Conservation (phyloP, 2,329 filamentous ascomycete species). For the Akanthomyces lecanii region DNA sequence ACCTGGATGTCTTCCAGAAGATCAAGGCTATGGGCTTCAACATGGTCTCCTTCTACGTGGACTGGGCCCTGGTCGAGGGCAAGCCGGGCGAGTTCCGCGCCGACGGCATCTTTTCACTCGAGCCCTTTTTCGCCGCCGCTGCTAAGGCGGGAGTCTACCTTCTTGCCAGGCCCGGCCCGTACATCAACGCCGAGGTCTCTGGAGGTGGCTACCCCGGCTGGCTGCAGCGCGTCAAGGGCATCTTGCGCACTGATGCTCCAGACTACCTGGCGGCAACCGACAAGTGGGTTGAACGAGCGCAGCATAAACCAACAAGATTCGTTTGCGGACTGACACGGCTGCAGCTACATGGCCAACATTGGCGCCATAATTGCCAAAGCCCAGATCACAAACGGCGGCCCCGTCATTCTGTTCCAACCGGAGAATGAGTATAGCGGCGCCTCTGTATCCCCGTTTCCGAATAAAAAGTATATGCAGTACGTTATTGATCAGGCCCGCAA, state of each 20-base stretch:
- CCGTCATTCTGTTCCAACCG: conserved; percentile 72
- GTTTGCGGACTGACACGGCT: neutral
- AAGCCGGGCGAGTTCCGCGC: conserved; percentile 65
- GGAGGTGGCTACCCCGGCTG: conserved; percentile 80
- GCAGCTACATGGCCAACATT: conserved; percentile 57
- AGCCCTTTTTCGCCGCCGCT: conserved; percentile 74
- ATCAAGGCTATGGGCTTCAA: conserved; percentile 78
- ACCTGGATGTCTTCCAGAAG: conserved; percentile 76
- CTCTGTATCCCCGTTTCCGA: conserved; percentile 52
- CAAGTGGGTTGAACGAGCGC: conserved; percentile 41
- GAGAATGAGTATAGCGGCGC: conserved; percentile 73
- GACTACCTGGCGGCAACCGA: conserved; percentile 64
- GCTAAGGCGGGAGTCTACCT: conserved; percentile 70
- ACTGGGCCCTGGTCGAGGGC: conserved; percentile 76
- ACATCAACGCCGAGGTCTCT: conserved; percentile 73
- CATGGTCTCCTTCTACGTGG: conserved; percentile 71
- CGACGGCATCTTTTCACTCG: conserved; percentile 66
- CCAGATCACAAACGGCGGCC: conserved; percentile 79
- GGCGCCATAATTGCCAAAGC: conserved; percentile 64
- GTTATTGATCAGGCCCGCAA: conserved; percentile 64
- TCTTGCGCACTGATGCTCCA: conserved; percentile 57
- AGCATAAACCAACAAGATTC: neutral
- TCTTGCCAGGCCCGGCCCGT: conserved; percentile 66
- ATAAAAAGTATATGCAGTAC: conserved; percentile 65
- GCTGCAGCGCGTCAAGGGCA: conserved; percentile 64